A percentile compares a stretch with the other conserved stretches of the same genome.
Conservation (phyloP, 805 yeast genomes). For the Metschnikowia rubicola region DNA sequence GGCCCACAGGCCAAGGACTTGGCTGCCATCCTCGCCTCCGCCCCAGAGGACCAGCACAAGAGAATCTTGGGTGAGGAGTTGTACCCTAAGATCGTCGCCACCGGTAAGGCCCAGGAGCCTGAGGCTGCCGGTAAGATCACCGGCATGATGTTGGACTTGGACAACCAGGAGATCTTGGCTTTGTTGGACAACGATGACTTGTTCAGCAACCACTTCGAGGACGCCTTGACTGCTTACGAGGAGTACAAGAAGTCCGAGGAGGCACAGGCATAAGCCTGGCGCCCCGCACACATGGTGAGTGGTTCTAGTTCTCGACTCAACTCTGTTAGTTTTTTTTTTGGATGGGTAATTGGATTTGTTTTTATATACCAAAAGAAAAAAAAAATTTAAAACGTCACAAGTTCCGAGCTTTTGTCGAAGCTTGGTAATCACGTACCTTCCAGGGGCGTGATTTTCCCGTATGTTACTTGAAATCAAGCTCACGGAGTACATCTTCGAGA, state of each 20-base stretch:
- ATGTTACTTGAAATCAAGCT: too few species aligned
- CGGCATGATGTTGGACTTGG: slow-evolving; percentile 97
- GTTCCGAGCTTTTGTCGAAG: too few species aligned
- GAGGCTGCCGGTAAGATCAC: slow-evolving; percentile 98
- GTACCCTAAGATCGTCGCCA: slow-evolving; percentile 85
- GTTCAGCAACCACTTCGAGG: slow-evolving; percentile 87
- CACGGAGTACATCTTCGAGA: too few species aligned
- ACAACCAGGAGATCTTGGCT: slow-evolving; percentile 83
- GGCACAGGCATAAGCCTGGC: slow-evolving; percentile 21
- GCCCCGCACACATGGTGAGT: slow-evolving; percentile 6
- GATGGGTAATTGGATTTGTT: slow-evolving; percentile 27
- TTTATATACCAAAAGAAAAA: slow-evolving; percentile 22
- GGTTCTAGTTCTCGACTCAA: slow-evolving; percentile 14
- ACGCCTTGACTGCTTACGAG: slow-evolving; percentile 92
- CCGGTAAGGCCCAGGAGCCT: slow-evolving; percentile 82
- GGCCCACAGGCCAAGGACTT: slow-evolving; percentile 47
- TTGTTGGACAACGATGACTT: slow-evolving; percentile 86
- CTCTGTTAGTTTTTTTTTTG: slow-evolving; percentile 18
- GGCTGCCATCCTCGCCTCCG: slow-evolving; percentile 58
- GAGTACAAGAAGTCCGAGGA: slow-evolving; percentile 67
- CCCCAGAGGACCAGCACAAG: slow-evolving; percentile 90
- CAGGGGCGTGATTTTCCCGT: too few species aligned
- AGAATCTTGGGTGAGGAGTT: slow-evolving; percentile 96
- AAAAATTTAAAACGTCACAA: slow-evolving; percentile 10
- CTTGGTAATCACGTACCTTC: too few species aligned